Evolutionary conservation across 2,329 filamentous ascomycete species (phyloP).

Genomic region (Fusarium sp.): DNA sequence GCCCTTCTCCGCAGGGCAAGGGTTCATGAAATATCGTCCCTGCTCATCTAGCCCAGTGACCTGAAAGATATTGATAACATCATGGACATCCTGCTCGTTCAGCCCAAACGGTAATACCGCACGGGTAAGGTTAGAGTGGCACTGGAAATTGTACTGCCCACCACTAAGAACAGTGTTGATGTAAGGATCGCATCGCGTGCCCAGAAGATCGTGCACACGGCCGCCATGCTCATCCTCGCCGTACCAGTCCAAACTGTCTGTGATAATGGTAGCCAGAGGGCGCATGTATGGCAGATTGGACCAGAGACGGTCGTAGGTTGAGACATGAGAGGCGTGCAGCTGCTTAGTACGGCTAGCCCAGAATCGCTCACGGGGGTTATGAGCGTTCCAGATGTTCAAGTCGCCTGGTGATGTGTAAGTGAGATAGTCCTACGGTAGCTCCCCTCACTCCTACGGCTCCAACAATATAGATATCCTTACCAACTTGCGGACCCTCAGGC

Average conservation of each 20-base stretch:
- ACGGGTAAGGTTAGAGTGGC: slow-evolving; percentile 83
- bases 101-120: slow-evolving; percentile 77
- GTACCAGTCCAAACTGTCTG: slow-evolving; percentile 74
- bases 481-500: slow-evolving; percentile 81
- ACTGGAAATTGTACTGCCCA: slow-evolving; percentile 83
- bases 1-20: slow-evolving; percentile 65
- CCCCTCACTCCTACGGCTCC: neutral
- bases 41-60: slow-evolving; percentile 80
- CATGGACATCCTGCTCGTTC: slow-evolving; percentile 81
- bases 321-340: slow-evolving; percentile 81
- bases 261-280: slow-evolving; percentile 77
- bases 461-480: slow-evolving; percentile 48
- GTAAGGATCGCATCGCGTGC: slow-evolving; percentile 87
- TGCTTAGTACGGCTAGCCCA: slow-evolving; percentile 86
- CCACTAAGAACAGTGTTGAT: slow-evolving; percentile 80
- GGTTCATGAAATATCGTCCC: slow-evolving; percentile 82
- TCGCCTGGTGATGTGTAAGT: slow-evolving; percentile 64
- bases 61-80: slow-evolving; percentile 89
- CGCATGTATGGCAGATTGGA: slow-evolving; percentile 81
- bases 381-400: slow-evolving; percentile 82
- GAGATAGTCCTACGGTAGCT: neutral
- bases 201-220: slow-evolving; percentile 81
- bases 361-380: slow-evolving; percentile 83
- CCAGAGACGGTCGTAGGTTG: slow-evolving; percentile 80
- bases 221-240: slow-evolving; percentile 73